Evolutionary conservation across 352 stramenopile genomes (phyloP), one percentile per base, ranked within the genome.

Genomic region (Paralagenidium karlingii): DNA sequence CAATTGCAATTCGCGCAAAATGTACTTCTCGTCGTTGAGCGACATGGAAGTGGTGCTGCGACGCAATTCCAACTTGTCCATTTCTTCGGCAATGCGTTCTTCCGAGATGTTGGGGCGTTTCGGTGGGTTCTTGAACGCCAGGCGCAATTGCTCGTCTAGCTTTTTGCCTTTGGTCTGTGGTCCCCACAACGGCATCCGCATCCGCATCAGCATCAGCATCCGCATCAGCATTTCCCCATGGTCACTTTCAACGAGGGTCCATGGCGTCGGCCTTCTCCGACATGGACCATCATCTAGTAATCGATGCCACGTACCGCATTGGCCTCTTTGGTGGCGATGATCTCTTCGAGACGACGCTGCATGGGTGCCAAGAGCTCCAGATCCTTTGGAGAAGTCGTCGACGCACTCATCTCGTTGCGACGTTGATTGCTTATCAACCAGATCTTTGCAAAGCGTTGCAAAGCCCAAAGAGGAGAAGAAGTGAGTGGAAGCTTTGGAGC

Each of bases 31-130:
- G 38, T 88, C 70, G 12, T 61, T 56, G 2, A 78, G 58, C 22
- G 68, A 65, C 68, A 88, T 85, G 47, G 59, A 75, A 45, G 68
- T 83, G 15, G 75, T 88, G 40, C 53, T 76, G 15, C 71, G 70
- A 28, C 58, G 53, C 31, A 67, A 61, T 47, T 88, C 75, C 30
- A 78, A 69, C 19, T 47, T 46, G 11, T 58, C 41, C 58, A 82
- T 82, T 43, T 82, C 60, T 24, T 63, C 52, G 21, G 70, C 56
- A 18, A 85, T 38, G 19, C 69, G 47, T 31, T 71, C 69, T 1
- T 54, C 53, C 32, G 62, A 60, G 48, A 75, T 63, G 33, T 69
- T 63, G 13, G 66, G 58, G 15, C 75, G 75, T 16, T 68, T 66
- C 50, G 69, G 73, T 38, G 69, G 55, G 42, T 61, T 67, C 53